phyloP scores from a whole-genome alignment of 805 yeast species.

The Pichia nakasei region DNA sequence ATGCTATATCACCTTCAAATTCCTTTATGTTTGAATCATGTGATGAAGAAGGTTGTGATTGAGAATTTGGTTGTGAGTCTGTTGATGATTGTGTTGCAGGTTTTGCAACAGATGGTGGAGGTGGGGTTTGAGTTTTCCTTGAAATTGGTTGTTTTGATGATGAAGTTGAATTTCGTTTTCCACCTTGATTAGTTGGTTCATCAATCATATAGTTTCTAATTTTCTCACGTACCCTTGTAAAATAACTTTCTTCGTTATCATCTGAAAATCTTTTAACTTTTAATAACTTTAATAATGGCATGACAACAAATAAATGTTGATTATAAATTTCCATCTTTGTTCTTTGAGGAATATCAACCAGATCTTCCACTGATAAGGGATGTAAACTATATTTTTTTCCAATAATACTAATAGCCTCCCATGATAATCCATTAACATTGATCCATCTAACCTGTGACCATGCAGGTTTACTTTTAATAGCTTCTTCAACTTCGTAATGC shows the following conservation, averaged over 20 bases:
- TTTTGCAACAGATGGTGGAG: too few relatives aligned
- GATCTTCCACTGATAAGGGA: constrained; percentile 49
- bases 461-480: constrained; percentile 30
- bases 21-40: background rate
- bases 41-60: too few relatives aligned
- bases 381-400: constrained; percentile 39
- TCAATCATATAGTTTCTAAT: background rate
- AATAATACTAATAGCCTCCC: constrained; percentile 47
- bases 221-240: background rate
- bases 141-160: background rate
- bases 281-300: constrained; percentile 43
- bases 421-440: constrained; percentile 51
- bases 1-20: background rate
- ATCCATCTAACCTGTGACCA: constrained; percentile 51
- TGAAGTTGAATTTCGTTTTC: background rate
- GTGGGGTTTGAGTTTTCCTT: background rate
- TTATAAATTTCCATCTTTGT: constrained; percentile 49
- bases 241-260: constrained; percentile 1
- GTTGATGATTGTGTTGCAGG: too few relatives aligned
- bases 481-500: constrained; percentile 23
- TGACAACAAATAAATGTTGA: constrained; percentile 42
- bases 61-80: too few relatives aligned
- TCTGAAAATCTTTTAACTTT: constrained; percentile 15
- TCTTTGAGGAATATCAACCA: constrained; percentile 55
- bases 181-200: background rate